phyloP scores from a whole-genome alignment of 768 basidiomycete species.

The Coprinopsis cinerea region DNA sequence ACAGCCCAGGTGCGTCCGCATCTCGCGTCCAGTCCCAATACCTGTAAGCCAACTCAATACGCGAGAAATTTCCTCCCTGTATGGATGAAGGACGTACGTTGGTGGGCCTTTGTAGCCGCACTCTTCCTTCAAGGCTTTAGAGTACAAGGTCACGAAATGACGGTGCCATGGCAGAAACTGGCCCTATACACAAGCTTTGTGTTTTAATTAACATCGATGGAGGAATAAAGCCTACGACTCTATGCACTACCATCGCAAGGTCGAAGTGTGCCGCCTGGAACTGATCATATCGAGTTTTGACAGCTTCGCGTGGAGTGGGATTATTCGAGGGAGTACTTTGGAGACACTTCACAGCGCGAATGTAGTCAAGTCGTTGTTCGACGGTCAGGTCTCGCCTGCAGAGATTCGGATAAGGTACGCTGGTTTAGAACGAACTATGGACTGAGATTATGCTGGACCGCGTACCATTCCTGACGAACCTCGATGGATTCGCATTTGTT shows the following conservation, averaged over 20 bases:
- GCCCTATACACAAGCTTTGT: conserved; percentile 10
- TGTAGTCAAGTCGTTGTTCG: not conserved
- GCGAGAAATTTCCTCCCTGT: not conserved
- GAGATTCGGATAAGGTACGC: not conserved
- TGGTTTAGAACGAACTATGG: not conserved
- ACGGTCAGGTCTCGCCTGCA: not conserved
- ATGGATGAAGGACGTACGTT: conserved; percentile 14
- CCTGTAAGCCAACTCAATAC: not conserved
- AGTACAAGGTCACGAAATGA: conserved; percentile 17
- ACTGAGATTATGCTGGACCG: no score
- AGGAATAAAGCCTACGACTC: not conserved
- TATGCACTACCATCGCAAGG: not conserved
- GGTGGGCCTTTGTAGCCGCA: conserved; percentile 21
- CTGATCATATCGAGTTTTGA: not conserved
- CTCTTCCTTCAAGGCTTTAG: conserved; percentile 17
- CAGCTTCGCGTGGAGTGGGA: not conserved
- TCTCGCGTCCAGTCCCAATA: conserved; percentile 3
- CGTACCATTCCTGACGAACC: not conserved
- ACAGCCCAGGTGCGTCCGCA: no score
- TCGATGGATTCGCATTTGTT: no score
- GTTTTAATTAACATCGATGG: no score
- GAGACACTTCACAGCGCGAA: no score
- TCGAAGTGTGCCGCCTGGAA: conserved; percentile 4
- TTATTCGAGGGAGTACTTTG: not conserved
- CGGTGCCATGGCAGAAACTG: conserved; percentile 25